Conservation (phyloP, 1,284 basidiomycete species). For the Cerioporus squamosus region DNA sequence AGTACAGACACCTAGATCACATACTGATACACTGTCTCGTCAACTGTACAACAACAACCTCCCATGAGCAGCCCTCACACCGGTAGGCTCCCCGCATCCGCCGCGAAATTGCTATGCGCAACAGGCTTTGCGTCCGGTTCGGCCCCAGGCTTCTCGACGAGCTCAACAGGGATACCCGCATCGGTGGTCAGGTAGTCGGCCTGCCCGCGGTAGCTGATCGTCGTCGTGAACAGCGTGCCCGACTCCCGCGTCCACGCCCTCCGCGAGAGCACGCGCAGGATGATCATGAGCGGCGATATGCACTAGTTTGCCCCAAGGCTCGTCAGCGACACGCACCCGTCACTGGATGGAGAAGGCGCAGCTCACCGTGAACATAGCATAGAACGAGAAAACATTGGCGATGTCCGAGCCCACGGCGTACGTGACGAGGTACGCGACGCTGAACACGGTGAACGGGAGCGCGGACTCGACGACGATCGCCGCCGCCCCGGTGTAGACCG, state of each 20-base stretch:
- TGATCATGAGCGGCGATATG: conserved; percentile 38
- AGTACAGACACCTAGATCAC: no score
- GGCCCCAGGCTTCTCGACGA: background rate
- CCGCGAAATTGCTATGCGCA: background rate
- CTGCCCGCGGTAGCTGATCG: conserved; percentile 19
- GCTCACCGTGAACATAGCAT: conserved; percentile 27
- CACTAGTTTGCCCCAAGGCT: conserved; percentile 20
- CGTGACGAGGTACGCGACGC: conserved; percentile 20
- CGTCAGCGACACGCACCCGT: background rate
- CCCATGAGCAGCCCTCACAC: background rate
- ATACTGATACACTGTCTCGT: no score
- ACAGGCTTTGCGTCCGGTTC: background rate
- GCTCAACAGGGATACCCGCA: background rate
- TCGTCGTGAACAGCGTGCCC: conserved; percentile 17
- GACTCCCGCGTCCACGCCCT: conserved; percentile 32
- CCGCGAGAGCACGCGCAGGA: conserved; percentile 37
- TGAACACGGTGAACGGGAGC: conserved; percentile 25
- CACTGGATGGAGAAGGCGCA: background rate
- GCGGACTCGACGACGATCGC: conserved; percentile 27
- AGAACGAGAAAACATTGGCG: conserved; percentile 23
- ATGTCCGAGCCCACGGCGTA: conserved; percentile 23
- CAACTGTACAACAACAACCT: no score
- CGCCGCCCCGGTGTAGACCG: conserved; percentile 19
- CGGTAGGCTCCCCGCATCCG: background rate
- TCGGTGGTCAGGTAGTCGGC: conserved; percentile 12